A percentile compares a stretch with the other conserved stretches of the same genome.
These are phyloP conservation scores for Posidonia oceanica DNA, from an alignment of 116 monocot genomes.

Conservation along the genomic window DNA sequence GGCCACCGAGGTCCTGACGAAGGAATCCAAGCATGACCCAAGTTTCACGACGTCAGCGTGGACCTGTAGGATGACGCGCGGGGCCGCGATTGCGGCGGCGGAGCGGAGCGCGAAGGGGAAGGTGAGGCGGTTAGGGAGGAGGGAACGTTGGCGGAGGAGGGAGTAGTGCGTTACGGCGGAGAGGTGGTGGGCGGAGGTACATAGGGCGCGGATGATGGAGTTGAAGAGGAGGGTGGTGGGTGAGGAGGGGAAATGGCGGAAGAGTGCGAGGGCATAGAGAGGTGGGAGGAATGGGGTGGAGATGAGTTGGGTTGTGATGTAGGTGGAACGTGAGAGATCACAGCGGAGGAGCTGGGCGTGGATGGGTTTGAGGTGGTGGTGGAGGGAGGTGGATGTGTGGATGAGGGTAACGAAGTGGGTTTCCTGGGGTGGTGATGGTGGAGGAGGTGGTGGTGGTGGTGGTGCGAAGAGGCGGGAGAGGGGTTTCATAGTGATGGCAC, in stretches of 20 bases:
- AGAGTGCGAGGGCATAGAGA: neutral
- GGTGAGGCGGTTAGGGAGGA: constrained; percentile 5
- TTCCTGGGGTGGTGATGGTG: no score
- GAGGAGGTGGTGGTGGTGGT: no score
- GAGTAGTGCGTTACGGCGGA: constrained; percentile 1
- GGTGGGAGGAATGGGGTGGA: neutral
- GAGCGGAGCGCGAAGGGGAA: constrained; percentile 6
- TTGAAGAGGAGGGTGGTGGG: neutral
- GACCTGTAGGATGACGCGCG: neutral
- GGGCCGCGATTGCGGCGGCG: neutral
- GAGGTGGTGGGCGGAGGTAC: neutral
- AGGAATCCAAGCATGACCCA: neutral
- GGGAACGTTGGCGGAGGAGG: neutral
- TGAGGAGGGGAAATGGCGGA: neutral
- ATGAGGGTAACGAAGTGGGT: no score
- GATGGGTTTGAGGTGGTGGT: no score
- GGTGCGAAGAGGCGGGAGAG: no score
- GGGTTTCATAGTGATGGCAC: no score
- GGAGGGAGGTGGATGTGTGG: no score
- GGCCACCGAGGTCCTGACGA: constrained; percentile 4
- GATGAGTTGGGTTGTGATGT: neutral
- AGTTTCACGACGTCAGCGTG: constrained; percentile 4
- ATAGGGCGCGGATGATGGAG: neutral
- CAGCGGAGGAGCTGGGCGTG: no score
- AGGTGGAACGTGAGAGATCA: no score